Conservation (phyloP, 169 alveolate genomes). For the Plasmodium inui region DNA sequence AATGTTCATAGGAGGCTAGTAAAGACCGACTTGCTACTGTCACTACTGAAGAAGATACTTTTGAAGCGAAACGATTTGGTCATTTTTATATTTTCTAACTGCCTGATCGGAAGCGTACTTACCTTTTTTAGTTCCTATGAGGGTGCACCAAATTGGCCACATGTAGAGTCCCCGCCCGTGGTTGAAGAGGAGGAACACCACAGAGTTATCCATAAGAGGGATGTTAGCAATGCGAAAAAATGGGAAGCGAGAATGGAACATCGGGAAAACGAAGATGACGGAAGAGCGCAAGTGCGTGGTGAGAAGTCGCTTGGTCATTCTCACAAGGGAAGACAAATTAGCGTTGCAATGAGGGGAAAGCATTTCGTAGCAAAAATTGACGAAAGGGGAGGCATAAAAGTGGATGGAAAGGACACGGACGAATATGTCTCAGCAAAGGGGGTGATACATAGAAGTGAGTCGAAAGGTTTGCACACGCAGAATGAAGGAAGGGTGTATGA, state of each 20-base stretch:
- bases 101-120: slow-evolving; percentile 45
- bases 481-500: background rate
- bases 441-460: background rate
- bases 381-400: background rate
- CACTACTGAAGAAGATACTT: slow-evolving; percentile 75
- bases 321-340: background rate
- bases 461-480: background rate
- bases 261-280: background rate
- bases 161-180: background rate
- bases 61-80: slow-evolving; percentile 45
- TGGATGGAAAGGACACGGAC: background rate
- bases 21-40: slow-evolving; percentile 76
- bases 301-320: background rate
- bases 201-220: background rate
- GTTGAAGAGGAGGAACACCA: background rate
- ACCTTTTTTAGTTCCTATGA: slow-evolving; percentile 44
- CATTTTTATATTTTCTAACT: slow-evolving; percentile 57
- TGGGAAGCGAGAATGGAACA: background rate
- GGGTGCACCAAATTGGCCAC: background rate
- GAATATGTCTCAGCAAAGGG: background rate
- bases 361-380: background rate
- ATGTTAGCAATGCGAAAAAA: background rate
- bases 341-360: background rate
- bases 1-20: slow-evolving; percentile 76
- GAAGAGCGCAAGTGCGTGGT: background rate